Evolutionary conservation across 345 rosid genomes (phyloP), one percentile per base, ranked within the genome.

Genomic region (Erodium maritimum): DNA sequence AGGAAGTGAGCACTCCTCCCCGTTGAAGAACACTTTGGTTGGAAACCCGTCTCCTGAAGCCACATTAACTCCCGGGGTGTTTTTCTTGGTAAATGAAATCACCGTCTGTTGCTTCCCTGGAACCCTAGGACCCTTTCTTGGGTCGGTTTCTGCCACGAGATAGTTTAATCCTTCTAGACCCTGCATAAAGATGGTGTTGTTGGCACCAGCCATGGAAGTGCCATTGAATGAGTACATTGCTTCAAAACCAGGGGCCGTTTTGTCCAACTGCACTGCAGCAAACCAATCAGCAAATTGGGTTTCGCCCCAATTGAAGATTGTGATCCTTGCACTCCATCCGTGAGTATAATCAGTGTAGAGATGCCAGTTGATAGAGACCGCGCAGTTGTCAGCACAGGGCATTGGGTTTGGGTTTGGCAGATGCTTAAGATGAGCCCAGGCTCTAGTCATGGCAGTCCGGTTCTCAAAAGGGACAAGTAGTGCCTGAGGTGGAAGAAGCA

Each of bases 61-160:
- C 63, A 89, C 81, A 2, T 82, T 79, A 37, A 93, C 70, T 58
- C 90, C 91, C 0, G 95, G 89, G 2, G 82, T 83, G 11, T 33
- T 59, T 64, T 83, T 93, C 82, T 93, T 93, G 25, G 81, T 83
- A 67, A 93, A 93, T 25, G 91, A 85, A 59, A 93, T 59, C 17
- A 93, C 94, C 0, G 99, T 66, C 73, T 89, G 99, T 17, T 93
- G 99, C 63, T 93, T 93, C 55, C 99, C 99, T 0, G 99, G 96
- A 48, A 93, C 74, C 66, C 91, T 79, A 21, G 81, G 81, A 71
- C 74, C 82, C 62, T 69, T 85, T 24, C 14, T 55, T 11, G 95
- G 99, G 62, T 85, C 80, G 5, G 75, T 69, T 71, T 89, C 88
- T 3, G 64, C 88, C 22, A 90, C 90, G 17, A 93, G 77, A 80